Evolutionary conservation across 805 yeast genomes (phyloP).

Genomic region (Teunomyces aglyptinius): DNA sequence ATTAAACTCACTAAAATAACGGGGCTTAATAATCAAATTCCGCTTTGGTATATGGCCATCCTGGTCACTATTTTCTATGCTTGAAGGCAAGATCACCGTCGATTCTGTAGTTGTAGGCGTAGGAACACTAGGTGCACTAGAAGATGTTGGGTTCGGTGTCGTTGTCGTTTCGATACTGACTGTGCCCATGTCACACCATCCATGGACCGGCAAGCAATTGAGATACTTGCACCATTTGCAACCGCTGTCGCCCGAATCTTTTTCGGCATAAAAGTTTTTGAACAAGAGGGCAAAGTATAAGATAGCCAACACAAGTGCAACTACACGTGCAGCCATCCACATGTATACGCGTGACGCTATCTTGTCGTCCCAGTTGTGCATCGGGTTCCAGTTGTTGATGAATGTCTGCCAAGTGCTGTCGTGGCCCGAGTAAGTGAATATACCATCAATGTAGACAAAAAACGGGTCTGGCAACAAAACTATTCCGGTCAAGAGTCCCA

Average conservation of each 20-base stretch:
- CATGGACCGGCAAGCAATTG: conserved; percentile 66
- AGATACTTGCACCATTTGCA: conserved; percentile 76
- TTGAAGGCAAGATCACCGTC: conserved; percentile 16
- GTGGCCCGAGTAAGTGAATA: conserved; percentile 32
- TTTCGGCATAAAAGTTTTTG: conserved; percentile 42
- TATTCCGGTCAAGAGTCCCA: conserved; percentile 54
- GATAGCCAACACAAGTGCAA: conserved; percentile 43
- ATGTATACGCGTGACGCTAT: conserved; percentile 38
- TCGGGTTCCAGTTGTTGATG: conserved; percentile 40
- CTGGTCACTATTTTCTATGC: conserved; percentile 16
- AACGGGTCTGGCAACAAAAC: conserved; percentile 56
- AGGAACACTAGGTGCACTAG: conserved; percentile 6
- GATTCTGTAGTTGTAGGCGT: conserved; percentile 12
- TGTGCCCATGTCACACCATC: conserved; percentile 61
- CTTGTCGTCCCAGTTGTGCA: conserved; percentile 32
- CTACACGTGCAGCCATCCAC: conserved; percentile 53
- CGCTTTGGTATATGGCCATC: conserved; percentile 3
- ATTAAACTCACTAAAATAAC: not conserved
- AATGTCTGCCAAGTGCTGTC: conserved; percentile 32
- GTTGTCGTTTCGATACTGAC: conserved; percentile 22
- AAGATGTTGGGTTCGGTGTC: conserved; percentile 4
- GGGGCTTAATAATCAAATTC: not conserved
- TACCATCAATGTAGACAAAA: conserved; percentile 40
- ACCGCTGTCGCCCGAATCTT: conserved; percentile 40
- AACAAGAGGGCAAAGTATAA: conserved; percentile 51